Evolutionary conservation across 1,284 basidiomycete genomes (phyloP), one percentile per base, ranked within the genome.

Genomic region (Sutorius eximius): DNA sequence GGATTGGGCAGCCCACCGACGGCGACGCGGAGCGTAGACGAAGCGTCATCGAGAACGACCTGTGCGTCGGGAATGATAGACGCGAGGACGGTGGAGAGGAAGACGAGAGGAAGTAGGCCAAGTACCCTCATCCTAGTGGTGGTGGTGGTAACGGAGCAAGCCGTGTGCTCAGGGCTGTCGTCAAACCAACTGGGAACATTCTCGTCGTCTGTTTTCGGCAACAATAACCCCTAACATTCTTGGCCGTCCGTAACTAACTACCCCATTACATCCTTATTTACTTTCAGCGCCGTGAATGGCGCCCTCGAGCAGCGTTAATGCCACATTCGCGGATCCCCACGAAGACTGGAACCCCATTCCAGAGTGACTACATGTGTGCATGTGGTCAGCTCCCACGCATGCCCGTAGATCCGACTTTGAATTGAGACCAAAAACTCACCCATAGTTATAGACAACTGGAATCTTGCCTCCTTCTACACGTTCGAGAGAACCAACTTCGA

Each of bases 261-360:
- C n/a, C n/a, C n/a, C n/a, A 32, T 13, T 7, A 10, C 41, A 47
- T 38, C 30, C 9, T 52, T 32, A 51, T 36, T 44, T 37, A 4
- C 15, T 42, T 27, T 50, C 41, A 6, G 20, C 16, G n/a, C 34
- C 45, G 3, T 24, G 16, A 43, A 78, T 57, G 1, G 78, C 77
- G 20, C 72, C 71, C 53, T 84, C 76, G 51, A 90, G 68, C 15
- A 90, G 65, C n/a, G 75, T 71, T 3, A 83, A 62, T 0, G 81
- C 85, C 15, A 79, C 73, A 27, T 74, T 72, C 2, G 88, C 87
- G 0, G 83, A 85, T 2, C 84, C 88, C 86, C 87, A 90, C 0
- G 85, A 87, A n/a, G 80, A 76, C 60, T 88, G 85, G 63, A 82
- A 90, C 5, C 89, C 88, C 56, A 80, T 80, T 5, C 86, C 82